Base-by-base conservation (phyloP, 495 filamentous ascomycete species). In the Thermothielavioides terrestris region DNA sequence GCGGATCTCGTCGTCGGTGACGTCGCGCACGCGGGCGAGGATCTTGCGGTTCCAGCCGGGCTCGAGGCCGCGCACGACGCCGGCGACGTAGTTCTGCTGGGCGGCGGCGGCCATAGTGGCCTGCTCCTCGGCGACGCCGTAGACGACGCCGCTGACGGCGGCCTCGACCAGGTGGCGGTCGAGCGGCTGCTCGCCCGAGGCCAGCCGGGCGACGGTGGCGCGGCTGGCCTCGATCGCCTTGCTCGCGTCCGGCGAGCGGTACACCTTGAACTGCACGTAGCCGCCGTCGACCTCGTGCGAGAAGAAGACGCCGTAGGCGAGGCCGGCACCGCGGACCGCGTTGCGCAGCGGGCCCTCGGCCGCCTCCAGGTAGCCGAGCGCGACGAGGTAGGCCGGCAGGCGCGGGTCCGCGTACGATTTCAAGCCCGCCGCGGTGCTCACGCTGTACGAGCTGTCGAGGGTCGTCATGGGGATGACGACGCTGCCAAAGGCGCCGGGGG, bases 291-390 rank as follows among this genome's bases (percentile, higher is more conserved):
- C 69, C 54, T 86, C 82, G 50, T 81, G 80, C 12, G 68, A 73
- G 60, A 96, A 94, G 54, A 71, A 76, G 9, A 84, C 83, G 14
- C 88, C 88, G 63, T 99, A 99, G 1, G 90, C 92, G 23, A 97
- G 76, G 23, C 92, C 94, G 39, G 83, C 89, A 35, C 92, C 92
- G 32, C 92, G 89, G 42, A 95, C 83, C 2, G 88, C 87, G 51
- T 81, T 81, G 89, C 91, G 97, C 20, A 98, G 78, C 5, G 92
- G 94, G 2, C 92, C 92, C 69, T 97, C 94, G 15, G 92, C 85
- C 0, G 88, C 82, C 55, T 95, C 90, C 52, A 99, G 84, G 65
- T 95, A 97, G 10, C 89, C 78, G 26, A 85, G 77, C 1, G 89
- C 91, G 9, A 97, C 88, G 54, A 95, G 75, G 40, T 92, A 72